Base-by-base conservation (phyloP, 2,329 filamentous ascomycete species). In the Neophaeococcomyces aloes region DNA sequence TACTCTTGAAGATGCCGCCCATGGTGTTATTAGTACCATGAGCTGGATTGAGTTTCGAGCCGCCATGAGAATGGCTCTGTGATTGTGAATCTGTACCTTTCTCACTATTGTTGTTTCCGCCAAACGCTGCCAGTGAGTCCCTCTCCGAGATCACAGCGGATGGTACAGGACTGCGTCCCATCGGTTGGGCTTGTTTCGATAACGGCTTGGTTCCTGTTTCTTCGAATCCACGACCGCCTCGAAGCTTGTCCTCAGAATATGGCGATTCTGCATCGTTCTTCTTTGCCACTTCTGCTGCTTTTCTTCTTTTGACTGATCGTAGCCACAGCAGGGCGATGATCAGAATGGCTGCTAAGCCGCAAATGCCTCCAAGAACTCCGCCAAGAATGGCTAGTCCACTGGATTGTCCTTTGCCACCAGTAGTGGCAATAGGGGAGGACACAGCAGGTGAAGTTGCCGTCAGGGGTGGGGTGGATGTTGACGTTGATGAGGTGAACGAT, bases 291-390 rank as follows among this genome's bases (percentile, higher is more conserved):
- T 68, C 64, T 43, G 49, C 49, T 33, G 54, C 46, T 38, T 68
- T 74, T 54, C 73, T 72, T 59, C 75, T 78, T 53, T 74, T 71
- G 47, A 71, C 72, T 52, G 74, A 75, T 57, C 76, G 72, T 18
- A 87, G 64, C 21, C 83, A 69, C 39, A 91, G 67, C 15, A 95
- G 71, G n/a, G 86, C 59, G 1, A 84, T 60, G 19, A 83, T 70
- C n/a, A 93, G 67, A 5, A 94, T 59, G 1, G 78, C 65, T 15
- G 82, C 78, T 41, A 86, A 67, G 14, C 83, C 86, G 41, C 84
- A 75, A 17, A 94, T 78, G n/a, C 81, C 79, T 10, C 88, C 87
- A 1, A 96, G 71, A 0, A 84, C 84, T 39, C 85, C 84, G 27
- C 85, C 88, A 1, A 95, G 72, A 21, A 94, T 81, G 6, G 78